A percentile compares a stretch with the other conserved stretches of the same genome.
phyloP scores from a whole-genome alignment of 176 grass and related monocot genomes.

The Musa beccarii region DNA sequence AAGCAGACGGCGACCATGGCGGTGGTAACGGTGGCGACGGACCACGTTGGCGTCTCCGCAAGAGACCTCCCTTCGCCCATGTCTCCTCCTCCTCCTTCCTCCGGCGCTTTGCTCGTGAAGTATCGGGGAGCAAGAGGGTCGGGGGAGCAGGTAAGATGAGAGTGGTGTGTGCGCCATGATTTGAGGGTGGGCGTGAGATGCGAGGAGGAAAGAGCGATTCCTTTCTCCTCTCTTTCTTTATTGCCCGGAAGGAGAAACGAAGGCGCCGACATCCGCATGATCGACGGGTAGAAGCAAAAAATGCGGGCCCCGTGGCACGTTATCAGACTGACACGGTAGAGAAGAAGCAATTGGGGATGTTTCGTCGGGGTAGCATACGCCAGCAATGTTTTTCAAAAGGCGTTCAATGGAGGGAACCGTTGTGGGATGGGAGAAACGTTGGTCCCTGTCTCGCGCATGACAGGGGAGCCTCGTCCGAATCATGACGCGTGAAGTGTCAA shows the following conservation, averaged over 20 bases:
- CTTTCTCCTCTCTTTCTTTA: not conserved
- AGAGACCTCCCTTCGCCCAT: conserved; percentile 58
- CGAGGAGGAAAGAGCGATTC: not conserved
- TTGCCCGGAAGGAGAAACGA: not conserved
- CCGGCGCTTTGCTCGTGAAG: not conserved
- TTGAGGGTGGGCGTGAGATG: not conserved
- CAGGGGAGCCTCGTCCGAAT: too few relatives aligned
- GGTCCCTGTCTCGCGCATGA: too few relatives aligned
- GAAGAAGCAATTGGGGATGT: too few relatives aligned
- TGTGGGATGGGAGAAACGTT: too few relatives aligned
- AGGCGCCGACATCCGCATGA: not conserved
- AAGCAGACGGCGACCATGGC: conserved; percentile 86
- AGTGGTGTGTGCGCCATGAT: not conserved
- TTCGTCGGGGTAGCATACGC: too few relatives aligned
- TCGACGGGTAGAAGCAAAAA: not conserved
- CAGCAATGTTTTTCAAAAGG: too few relatives aligned
- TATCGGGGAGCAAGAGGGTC: not conserved
- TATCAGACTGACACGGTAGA: too few relatives aligned
- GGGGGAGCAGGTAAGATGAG: not conserved
- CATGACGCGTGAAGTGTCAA: too few relatives aligned
- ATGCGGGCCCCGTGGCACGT: too few relatives aligned
- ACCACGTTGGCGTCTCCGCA: conserved; percentile 98
- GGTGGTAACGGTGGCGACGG: conserved; percentile 89
- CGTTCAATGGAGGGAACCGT: too few relatives aligned
- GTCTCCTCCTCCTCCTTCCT: not conserved